Evolutionary conservation across 2,329 filamentous ascomycete genomes (phyloP).

Genomic region (Xylariaceae sp.): DNA sequence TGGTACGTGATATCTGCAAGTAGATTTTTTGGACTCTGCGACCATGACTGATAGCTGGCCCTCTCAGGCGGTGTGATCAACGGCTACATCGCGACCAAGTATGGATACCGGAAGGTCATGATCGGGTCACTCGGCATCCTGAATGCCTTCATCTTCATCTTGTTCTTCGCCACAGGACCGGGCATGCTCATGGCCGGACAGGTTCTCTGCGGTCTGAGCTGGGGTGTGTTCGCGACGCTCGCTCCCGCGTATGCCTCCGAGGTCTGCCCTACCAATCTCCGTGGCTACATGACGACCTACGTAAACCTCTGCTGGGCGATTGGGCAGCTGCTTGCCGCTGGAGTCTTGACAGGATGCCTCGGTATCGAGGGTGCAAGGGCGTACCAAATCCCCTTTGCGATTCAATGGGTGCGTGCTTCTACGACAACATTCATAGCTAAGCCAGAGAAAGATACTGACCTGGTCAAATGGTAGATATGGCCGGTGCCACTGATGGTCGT

Average conservation of each 20-base stretch:
- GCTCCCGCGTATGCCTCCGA: conserved; percentile 32
- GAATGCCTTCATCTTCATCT: conserved; percentile 26
- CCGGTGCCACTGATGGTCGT: conserved; percentile 35
- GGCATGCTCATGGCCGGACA: conserved; percentile 23
- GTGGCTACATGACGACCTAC: conserved; percentile 37
- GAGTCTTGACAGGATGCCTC: conserved; percentile 35
- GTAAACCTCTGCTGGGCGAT: conserved; percentile 44
- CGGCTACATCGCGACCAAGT: conserved; percentile 24
- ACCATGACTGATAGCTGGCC: neutral
- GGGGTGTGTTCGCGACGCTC: conserved; percentile 29
- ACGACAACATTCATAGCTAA: too few relatives aligned
- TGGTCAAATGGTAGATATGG: conserved; percentile 25
- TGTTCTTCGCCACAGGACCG: conserved; percentile 21
- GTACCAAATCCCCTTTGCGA: conserved; percentile 38
- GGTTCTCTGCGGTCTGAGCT: conserved; percentile 27
- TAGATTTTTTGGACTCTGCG: neutral
- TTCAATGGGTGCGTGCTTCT: conserved; percentile 34
- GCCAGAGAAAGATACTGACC: too few relatives aligned
- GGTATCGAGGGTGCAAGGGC: conserved; percentile 33
- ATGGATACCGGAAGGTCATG: conserved; percentile 27
- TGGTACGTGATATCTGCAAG: conserved; percentile 21
- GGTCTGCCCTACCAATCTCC: conserved; percentile 28
- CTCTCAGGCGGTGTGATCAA: conserved; percentile 24
- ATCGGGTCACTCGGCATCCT: conserved; percentile 23
- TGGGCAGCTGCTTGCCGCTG: conserved; percentile 37